Percentiles rank a stretch among this genome's conserved stretches.
phyloP scores from a whole-genome alignment of 768 basidiomycete genomes.

The Rhizopogon roseolus region DNA sequence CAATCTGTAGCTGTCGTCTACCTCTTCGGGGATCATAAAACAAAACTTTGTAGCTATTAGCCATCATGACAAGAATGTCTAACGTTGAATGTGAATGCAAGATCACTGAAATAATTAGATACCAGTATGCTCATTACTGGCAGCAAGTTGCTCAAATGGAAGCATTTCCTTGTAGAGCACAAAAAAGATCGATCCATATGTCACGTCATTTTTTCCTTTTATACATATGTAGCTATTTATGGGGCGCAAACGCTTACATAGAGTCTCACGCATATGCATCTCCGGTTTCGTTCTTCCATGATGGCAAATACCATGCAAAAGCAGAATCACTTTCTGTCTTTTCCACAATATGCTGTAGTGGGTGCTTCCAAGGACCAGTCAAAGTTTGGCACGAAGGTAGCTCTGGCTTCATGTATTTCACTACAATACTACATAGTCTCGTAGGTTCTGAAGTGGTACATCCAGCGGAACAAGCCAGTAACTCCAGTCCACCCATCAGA shows the following conservation, averaged over 20 bases:
- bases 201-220: too few relatives aligned
- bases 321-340: conserved; percentile 51
- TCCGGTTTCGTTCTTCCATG: conserved; percentile 6
- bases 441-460: conserved; percentile 79
- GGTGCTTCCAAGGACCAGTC: conserved; percentile 77
- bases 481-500: conserved; percentile 78
- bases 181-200: too few relatives aligned
- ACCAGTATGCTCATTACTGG: too few relatives aligned
- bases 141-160: too few relatives aligned
- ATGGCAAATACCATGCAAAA: conserved; percentile 37
- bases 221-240: too few relatives aligned
- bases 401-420: not conserved
- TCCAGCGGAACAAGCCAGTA: conserved; percentile 49
- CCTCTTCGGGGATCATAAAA: too few relatives aligned
- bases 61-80: too few relatives aligned
- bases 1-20: too few relatives aligned
- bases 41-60: too few relatives aligned
- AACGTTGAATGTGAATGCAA: too few relatives aligned
- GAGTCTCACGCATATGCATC: not conserved
- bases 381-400: conserved; percentile 76
- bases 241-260: too few relatives aligned
- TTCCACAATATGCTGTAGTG: conserved; percentile 68
- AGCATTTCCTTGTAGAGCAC: not conserved
- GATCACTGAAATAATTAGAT: too few relatives aligned
- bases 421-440: not conserved